phyloP scores from a whole-genome alignment of 768 basidiomycete genomes.

The Termitomyces sp. region DNA sequence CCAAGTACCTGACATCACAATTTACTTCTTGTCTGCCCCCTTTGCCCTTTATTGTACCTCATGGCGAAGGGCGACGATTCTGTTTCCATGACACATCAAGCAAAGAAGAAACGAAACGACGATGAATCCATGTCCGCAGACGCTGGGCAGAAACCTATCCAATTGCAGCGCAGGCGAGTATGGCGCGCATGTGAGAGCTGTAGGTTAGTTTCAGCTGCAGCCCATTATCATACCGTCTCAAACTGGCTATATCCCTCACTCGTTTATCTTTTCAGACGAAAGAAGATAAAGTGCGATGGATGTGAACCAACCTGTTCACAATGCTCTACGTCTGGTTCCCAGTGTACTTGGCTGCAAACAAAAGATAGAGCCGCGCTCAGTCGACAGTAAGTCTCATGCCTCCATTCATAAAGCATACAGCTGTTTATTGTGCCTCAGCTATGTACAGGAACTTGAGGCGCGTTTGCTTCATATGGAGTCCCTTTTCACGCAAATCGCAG shows the following conservation, averaged over 20 bases:
- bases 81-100: constrained; percentile 46
- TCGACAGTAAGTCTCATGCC: constrained; percentile 63
- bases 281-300: constrained; percentile 94
- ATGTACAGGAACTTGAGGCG: constrained; percentile 89
- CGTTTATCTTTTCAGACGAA: constrained; percentile 49
- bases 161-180: constrained; percentile 75
- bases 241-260: constrained; percentile 10
- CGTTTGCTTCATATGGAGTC: constrained; percentile 86
- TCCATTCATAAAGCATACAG: neutral
- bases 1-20: constrained; percentile 13
- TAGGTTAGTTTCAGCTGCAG: constrained; percentile 48
- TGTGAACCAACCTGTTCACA: constrained; percentile 84
- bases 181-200: constrained; percentile 92
- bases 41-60: constrained; percentile 5
- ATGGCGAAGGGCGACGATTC: constrained; percentile 53
- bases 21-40: constrained; percentile 9
- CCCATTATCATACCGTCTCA: constrained; percentile 13
- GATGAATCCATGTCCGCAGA: constrained; percentile 59
- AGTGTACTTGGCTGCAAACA: constrained; percentile 88
- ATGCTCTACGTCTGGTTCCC: constrained; percentile 67
- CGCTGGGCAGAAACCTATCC: constrained; percentile 62
- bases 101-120: constrained; percentile 74
- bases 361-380: constrained; percentile 89
- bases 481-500: constrained; percentile 78
- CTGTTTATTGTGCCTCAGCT: constrained; percentile 39